Conservation (phyloP, 129 eudicot species). For the Flaveria brownii region DNA sequence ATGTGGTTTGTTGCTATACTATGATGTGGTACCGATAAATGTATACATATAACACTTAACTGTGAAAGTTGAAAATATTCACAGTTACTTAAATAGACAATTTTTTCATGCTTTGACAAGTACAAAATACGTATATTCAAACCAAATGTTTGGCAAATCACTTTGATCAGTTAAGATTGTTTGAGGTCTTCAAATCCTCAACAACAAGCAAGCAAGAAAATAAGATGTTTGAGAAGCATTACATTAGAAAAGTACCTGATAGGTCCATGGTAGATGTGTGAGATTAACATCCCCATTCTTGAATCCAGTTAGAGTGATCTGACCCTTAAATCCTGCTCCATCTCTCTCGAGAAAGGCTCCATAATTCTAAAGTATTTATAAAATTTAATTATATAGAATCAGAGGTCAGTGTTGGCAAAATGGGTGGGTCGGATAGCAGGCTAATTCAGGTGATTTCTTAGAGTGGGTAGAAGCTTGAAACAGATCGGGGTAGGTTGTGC, state of each 20-base stretch:
- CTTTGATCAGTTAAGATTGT: slow-evolving; percentile 9
- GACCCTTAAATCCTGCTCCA: slow-evolving; percentile 93
- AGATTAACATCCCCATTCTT: slow-evolving; percentile 67
- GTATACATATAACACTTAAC: not conserved
- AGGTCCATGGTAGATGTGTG: slow-evolving; percentile 70
- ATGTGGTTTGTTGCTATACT: not conserved
- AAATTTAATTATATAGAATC: not conserved
- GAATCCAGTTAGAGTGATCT: slow-evolving; percentile 68
- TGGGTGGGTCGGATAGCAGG: not conserved
- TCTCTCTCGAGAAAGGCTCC: slow-evolving; percentile 93
- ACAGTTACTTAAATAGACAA: not conserved
- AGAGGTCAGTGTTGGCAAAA: not conserved
- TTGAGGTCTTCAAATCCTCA: slow-evolving; percentile 3
- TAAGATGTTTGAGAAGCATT: slow-evolving; percentile 18
- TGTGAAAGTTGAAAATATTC: not conserved
- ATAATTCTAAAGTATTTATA: slow-evolving; percentile 62
- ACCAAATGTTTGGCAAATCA: slow-evolving; percentile 8
- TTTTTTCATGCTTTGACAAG: not conserved
- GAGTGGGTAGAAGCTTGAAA: not conserved
- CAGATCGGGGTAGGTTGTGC: not conserved
- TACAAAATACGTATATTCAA: not conserved
- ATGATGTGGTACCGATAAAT: not conserved
- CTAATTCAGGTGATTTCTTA: not conserved
- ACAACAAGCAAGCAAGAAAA: slow-evolving; percentile 6
- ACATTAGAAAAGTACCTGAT: slow-evolving; percentile 63